phyloP scores from a whole-genome alignment of 1,284 basidiomycete species.

The Lentinula novae-zelandiae region DNA sequence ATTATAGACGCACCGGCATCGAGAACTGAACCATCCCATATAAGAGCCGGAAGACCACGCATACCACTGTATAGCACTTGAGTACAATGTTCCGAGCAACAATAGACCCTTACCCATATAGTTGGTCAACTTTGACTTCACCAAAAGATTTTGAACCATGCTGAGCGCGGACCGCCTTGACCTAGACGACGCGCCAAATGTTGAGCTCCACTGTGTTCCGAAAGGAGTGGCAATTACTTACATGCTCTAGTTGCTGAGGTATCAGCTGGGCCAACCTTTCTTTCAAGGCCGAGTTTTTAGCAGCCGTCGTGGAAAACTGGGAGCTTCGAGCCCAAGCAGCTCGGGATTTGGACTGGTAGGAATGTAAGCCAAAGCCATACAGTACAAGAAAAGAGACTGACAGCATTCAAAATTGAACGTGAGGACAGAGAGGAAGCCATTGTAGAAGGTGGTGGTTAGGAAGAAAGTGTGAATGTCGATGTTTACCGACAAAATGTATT shows the following conservation, averaged over 20 bases:
- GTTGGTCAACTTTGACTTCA: slow-evolving; percentile 87
- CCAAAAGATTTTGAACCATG: slow-evolving; percentile 92
- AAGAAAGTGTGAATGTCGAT: neutral
- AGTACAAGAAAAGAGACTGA: slow-evolving; percentile 26
- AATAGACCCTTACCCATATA: slow-evolving; percentile 61
- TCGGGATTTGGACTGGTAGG: slow-evolving; percentile 42
- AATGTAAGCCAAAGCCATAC: slow-evolving; percentile 17
- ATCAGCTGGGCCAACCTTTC: slow-evolving; percentile 90
- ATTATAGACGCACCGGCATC: slow-evolving; percentile 62
- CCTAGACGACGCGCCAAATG: slow-evolving; percentile 36
- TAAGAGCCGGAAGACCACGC: slow-evolving; percentile 84
- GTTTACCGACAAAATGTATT: neutral
- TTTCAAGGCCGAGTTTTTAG: slow-evolving; percentile 78
- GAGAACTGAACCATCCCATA: slow-evolving; percentile 96
- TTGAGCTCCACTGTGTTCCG: neutral
- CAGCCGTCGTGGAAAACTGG: slow-evolving; percentile 62
- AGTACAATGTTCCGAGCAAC: slow-evolving; percentile 1
- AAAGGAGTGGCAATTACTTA: slow-evolving; percentile 27
- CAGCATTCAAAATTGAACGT: slow-evolving; percentile 45
- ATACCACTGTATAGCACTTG: slow-evolving; percentile 64
- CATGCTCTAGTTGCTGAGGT: slow-evolving; percentile 84
- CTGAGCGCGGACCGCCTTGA: slow-evolving; percentile 78
- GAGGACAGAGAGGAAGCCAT: slow-evolving; percentile 17
- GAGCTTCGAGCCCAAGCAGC: slow-evolving; percentile 36
- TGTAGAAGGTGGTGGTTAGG: slow-evolving; percentile 12